Base-by-base conservation (phyloP, 2,329 filamentous ascomycete species). In the Gnomoniopsis smithogilvyi region DNA sequence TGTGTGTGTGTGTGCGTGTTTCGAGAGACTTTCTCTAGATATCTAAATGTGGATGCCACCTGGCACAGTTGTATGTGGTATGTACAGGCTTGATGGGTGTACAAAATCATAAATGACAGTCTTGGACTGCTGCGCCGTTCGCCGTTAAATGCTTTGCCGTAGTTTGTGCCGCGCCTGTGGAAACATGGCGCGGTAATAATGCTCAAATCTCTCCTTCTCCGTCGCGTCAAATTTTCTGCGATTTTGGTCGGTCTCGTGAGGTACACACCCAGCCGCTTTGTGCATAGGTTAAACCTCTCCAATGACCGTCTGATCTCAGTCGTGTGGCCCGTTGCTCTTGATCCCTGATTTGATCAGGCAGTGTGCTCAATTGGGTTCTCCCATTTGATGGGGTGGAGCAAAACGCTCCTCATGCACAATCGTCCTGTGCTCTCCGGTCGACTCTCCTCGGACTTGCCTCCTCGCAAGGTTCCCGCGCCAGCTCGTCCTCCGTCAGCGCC, bases 351-450 rank as follows among this genome's bases (percentile, higher is more conserved):
- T 24, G 3, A 8, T 36, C 24, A 15, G 49, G n/a, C 45, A 11
- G 21, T 36, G 33, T 64, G 47, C 65, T 82, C 79, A n/a, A 69
- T 70, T 22, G 80, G 80, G 63, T 79, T 76, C 69, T 85, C 82
- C 70, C 76, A 80, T 76, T 96, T 96, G 66, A 95, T 85, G 0
- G 91, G 91, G 78, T 96, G 91, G 64, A 95, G 73, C 64, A 95
- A 75, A 83, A 94, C 90, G 63, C 87, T 90, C 51, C 89, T 85
- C 67, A 95, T 74, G 73, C 91, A 96, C 81, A 95, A 85, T 52
- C 91, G 81, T 22, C 89, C 90, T 10, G 75, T 80, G 64, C 74
- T 74, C 17, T 68, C 68, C 6, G 72, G 64, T 38, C 69, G 66
- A 63, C 76, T 71, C 67, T 84, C 81, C 66, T 83, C 79, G 19